Evolutionary conservation across 768 basidiomycete species (phyloP).

Genomic region (Leccinellum rugosiceps): DNA sequence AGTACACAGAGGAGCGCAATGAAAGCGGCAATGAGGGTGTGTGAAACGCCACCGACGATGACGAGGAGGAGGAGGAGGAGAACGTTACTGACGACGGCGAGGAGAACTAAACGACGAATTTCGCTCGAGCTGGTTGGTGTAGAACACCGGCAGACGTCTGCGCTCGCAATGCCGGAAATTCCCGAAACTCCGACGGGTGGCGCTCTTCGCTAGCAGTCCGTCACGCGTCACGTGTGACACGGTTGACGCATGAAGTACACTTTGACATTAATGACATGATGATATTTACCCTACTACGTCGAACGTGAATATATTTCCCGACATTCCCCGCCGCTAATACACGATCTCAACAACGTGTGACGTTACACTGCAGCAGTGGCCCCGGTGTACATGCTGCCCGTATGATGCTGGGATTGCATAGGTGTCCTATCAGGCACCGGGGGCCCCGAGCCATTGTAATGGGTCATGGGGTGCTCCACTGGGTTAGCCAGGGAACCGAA

Average conservation of each 20-base stretch:
- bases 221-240: neutral
- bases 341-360: neutral
- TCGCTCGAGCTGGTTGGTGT: conserved; percentile 11
- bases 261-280: neutral
- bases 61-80: conserved; percentile 5
- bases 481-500: conserved; percentile 10
- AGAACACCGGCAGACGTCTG: conserved; percentile 5
- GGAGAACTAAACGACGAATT: conserved; percentile 8
- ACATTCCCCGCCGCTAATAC: neutral
- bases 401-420: neutral
- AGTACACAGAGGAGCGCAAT: conserved; percentile 11
- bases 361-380: neutral
- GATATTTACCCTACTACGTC: neutral
- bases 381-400: neutral
- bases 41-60: conserved; percentile 8
- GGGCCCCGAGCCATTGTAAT: conserved; percentile 10
- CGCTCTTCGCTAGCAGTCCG: neutral
- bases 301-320: neutral
- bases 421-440: neutral
- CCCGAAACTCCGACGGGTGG: conserved; percentile 34
- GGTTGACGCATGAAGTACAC: neutral
- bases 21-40: conserved; percentile 8
- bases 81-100: conserved; percentile 4
- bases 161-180: conserved; percentile 19
- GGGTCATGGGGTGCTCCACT: conserved; percentile 15